Evolutionary conservation across 2,329 filamentous ascomycete species (phyloP).

Genomic region (Microdochium nivale): DNA sequence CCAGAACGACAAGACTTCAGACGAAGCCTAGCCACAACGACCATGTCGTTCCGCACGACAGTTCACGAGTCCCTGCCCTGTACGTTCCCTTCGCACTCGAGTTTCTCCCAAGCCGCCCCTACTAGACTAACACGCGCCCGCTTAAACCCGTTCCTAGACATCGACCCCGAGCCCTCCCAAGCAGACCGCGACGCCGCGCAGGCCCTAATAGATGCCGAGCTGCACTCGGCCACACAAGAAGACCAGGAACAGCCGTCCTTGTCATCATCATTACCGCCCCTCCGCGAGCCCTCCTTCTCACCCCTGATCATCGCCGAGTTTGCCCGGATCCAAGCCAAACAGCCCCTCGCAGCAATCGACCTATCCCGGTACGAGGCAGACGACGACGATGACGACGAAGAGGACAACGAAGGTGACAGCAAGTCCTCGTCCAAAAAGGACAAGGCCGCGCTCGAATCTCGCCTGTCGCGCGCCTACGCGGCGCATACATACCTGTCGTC

Average conservation of each 20-base stretch:
- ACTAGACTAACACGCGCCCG: too few relatives aligned
- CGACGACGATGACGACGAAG: constrained; percentile 39
- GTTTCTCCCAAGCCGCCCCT: too few relatives aligned
- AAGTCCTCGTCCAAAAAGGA: neutral
- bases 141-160: constrained; percentile 64
- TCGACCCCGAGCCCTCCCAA: constrained; percentile 65
- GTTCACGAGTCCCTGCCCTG: constrained; percentile 76
- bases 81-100: constrained; percentile 31
- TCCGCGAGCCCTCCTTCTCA: constrained; percentile 48
- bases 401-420: constrained; percentile 1
- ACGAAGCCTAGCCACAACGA: constrained; percentile 9
- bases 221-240: constrained; percentile 28
- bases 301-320: constrained; percentile 61
- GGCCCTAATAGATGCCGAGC: constrained; percentile 61
- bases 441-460: constrained; percentile 45
- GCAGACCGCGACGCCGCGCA: constrained; percentile 57
- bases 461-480: constrained; percentile 46
- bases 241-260: constrained; percentile 32
- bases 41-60: constrained; percentile 60
- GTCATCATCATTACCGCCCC: constrained; percentile 43
- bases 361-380: constrained; percentile 75
- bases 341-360: constrained; percentile 60
- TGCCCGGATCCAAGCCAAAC: constrained; percentile 50
- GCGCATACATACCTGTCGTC: constrained; percentile 40
- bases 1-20: constrained; percentile 2